Percentiles rank a stretch among this genome's conserved stretches.
Conservation (phyloP, 2,329 filamentous ascomycete genomes). For the Diaporthe caulivora region DNA sequence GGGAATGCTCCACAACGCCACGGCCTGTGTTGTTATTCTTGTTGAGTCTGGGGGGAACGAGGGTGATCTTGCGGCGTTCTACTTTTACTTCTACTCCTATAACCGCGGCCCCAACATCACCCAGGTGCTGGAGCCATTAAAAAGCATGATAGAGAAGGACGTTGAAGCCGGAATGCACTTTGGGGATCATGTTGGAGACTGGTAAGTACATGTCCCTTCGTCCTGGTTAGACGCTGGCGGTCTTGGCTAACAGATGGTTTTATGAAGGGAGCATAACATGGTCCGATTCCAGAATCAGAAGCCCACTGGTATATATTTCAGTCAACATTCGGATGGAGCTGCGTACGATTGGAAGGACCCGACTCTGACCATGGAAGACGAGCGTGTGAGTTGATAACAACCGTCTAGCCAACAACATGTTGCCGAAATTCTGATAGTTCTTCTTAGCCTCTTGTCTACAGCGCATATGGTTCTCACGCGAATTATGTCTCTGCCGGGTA, state of each 20-base stretch:
- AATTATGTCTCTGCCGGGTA: conserved; percentile 50
- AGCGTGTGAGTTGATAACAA: conserved; percentile 44
- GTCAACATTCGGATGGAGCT: conserved; percentile 36
- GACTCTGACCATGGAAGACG: conserved; percentile 43
- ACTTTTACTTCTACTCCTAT: conserved; percentile 52
- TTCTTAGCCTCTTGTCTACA: conserved; percentile 50
- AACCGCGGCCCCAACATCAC: conserved; percentile 49
- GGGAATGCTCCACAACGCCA: conserved; percentile 44
- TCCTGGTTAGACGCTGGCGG: no score
- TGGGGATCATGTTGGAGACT: conserved; percentile 47
- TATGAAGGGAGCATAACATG: conserved; percentile 50
- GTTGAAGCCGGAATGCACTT: conserved; percentile 39
- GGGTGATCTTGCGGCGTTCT: conserved; percentile 49
- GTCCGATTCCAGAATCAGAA: conserved; percentile 44
- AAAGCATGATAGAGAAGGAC: conserved; percentile 42
- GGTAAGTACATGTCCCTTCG: conserved; percentile 31
- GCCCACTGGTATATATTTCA: conserved; percentile 39
- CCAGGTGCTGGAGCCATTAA: conserved; percentile 48
- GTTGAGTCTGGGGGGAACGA: conserved; percentile 44
- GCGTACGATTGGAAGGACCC: conserved; percentile 46
- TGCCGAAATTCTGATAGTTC: background rate
- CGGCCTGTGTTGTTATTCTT: conserved; percentile 48
- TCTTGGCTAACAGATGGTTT: background rate
- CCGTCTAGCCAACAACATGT: background rate
- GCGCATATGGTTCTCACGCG: conserved; percentile 51